Conservation (phyloP, 805 yeast species). For the Kazachstania taianensis region DNA sequence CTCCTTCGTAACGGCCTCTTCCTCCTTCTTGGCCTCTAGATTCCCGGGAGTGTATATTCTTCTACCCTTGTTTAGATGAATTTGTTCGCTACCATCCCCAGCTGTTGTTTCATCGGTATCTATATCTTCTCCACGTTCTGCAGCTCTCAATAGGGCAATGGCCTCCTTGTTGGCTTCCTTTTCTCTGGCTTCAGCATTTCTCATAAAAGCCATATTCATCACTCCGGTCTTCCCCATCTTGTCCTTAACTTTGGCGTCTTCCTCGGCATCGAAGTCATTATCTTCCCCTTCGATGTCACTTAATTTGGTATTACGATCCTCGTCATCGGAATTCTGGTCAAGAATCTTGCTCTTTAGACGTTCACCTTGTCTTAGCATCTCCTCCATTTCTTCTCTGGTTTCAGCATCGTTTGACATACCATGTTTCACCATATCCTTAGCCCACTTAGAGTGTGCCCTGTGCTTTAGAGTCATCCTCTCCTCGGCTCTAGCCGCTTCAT, state of each 20-base stretch:
- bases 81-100: slow-evolving; percentile 35
- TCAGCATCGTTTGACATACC: slow-evolving; percentile 83
- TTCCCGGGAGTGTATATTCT: slow-evolving; percentile 62
- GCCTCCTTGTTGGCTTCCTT: slow-evolving; percentile 48
- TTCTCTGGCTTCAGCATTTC: slow-evolving; percentile 68
- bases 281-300: slow-evolving; percentile 39
- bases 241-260: slow-evolving; percentile 25
- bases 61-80: slow-evolving; percentile 61
- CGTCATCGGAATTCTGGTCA: slow-evolving; percentile 50
- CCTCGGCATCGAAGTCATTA: slow-evolving; percentile 35
- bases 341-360: slow-evolving; percentile 59
- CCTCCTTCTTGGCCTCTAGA: slow-evolving; percentile 19
- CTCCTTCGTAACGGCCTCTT: slow-evolving; percentile 30
- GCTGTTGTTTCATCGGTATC: slow-evolving; percentile 28
- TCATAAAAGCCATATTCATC: slow-evolving; percentile 92
- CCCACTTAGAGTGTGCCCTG: slow-evolving; percentile 84
- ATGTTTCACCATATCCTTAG: slow-evolving; percentile 75
- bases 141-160: slow-evolving; percentile 40
- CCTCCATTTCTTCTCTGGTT: slow-evolving; percentile 84
- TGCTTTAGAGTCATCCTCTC: slow-evolving; percentile 91
- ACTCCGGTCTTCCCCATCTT: slow-evolving; percentile 78
- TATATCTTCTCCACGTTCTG: slow-evolving; percentile 39
- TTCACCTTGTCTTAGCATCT: slow-evolving; percentile 85
- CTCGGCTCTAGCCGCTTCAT: slow-evolving; percentile 66
- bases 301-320: slow-evolving; percentile 31